These are phyloP conservation scores for Isatis tinctoria DNA, from an alignment of 345 rosid species.

Conservation along the genomic window DNA sequence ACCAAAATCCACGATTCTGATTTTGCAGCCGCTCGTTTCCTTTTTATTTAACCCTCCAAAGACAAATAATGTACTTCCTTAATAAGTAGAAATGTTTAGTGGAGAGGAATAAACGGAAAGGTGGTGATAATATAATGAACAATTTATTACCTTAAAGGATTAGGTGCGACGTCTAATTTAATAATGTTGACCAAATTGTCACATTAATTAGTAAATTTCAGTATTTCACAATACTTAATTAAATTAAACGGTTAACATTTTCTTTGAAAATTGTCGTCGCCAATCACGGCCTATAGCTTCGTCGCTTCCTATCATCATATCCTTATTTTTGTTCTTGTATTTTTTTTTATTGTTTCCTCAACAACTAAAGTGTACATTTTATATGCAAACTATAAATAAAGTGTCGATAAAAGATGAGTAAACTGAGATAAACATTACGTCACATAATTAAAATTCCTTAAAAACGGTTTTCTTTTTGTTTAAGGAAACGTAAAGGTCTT, in stretches of 20 bases:
- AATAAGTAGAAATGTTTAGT: not conserved
- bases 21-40: slow-evolving; percentile 12
- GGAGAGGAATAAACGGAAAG: slow-evolving; percentile 18
- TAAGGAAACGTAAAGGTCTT: not conserved
- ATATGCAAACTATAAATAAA: not conserved
- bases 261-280: not conserved
- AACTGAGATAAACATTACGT: not conserved
- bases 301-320: slow-evolving; percentile 17
- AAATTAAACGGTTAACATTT: slow-evolving; percentile 1
- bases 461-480: not conserved
- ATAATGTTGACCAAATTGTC: slow-evolving; percentile 26
- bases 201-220: slow-evolving; percentile 13
- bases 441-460: not conserved
- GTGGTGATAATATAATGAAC: slow-evolving; percentile 14
- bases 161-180: slow-evolving; percentile 31
- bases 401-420: not conserved
- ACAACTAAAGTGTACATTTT: slow-evolving; percentile 26
- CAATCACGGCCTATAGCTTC: slow-evolving; percentile 29
- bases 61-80: not conserved
- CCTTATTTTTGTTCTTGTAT: not conserved
- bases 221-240: not conserved
- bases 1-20: slow-evolving; percentile 26
- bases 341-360: slow-evolving; percentile 3
- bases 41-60: not conserved
- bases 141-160: slow-evolving; percentile 30